Evolutionary conservation across 805 yeast species (phyloP).

Genomic region (Isabelozyma heimii): DNA sequence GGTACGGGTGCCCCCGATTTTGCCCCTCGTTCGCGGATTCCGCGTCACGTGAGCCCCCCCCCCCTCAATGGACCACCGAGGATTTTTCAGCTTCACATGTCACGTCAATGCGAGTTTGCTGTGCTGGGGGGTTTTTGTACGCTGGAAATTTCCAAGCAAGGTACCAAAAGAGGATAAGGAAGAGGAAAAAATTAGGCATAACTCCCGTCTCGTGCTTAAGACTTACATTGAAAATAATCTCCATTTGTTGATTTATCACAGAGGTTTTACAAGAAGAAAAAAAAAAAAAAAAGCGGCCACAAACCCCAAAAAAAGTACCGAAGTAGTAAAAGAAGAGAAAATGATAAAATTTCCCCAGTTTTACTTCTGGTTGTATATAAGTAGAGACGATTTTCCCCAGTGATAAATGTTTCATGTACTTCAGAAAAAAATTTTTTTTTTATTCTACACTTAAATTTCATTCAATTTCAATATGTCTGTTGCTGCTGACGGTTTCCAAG

Average conservation of each 20-base stretch:
- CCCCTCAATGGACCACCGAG: neutral
- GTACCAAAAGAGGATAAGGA: neutral
- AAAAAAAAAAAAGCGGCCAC: no score
- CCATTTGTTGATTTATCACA: neutral
- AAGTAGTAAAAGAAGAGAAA: no score
- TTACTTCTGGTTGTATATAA: no score
- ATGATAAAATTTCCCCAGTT: no score
- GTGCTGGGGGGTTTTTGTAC: neutral
- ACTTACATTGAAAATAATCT: no score
- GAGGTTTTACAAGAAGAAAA: no score
- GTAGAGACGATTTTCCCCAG: no score
- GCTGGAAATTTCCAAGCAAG: neutral
- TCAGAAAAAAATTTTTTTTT: no score
- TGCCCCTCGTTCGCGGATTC: neutral
- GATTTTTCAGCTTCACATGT: neutral
- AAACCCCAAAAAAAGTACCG: no score
- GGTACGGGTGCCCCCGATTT: neutral
- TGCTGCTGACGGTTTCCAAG: constrained; percentile 40
- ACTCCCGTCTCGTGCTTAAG: neutral
- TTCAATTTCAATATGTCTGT: constrained; percentile 13
- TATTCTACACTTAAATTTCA: no score
- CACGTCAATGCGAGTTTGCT: neutral
- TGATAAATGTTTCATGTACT: no score
- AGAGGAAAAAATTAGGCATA: neutral
- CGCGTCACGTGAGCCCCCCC: neutral